These are phyloP conservation scores for Grosmannia clavigera DNA, from an alignment of 2,329 filamentous ascomycete species.

Conservation along the genomic window DNA sequence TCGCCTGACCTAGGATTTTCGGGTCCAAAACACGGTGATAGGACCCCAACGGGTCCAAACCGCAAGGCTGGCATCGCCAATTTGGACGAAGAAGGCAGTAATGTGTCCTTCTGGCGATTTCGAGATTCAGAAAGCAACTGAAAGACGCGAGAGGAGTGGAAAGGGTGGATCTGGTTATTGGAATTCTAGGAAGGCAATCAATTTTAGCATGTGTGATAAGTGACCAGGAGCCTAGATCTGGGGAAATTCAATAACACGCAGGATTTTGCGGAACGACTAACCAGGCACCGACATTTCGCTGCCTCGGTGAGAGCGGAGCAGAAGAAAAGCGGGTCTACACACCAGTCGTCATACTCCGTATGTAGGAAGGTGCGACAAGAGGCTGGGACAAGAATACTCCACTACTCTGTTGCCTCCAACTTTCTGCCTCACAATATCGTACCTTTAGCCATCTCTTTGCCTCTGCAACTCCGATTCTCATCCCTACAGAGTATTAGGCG, in stretches of 20 bases:
- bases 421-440: background rate
- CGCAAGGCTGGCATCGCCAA: background rate
- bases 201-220: background rate
- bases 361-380: slow-evolving; percentile 8
- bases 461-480: background rate
- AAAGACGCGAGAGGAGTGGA: background rate
- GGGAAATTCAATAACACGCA: background rate
- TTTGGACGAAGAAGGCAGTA: background rate
- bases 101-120: slow-evolving; percentile 7
- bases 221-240: background rate
- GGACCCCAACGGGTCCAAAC: background rate
- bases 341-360: slow-evolving; percentile 3
- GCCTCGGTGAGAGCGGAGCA: background rate
- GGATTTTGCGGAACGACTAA: background rate
- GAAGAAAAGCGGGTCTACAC: slow-evolving; percentile 6
- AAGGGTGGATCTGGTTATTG: background rate
- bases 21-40: background rate
- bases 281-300: background rate
- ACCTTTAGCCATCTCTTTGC: background rate
- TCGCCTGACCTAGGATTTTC: background rate
- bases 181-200: background rate
- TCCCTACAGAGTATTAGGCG: background rate
- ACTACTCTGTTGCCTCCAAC: slow-evolving; percentile 4
- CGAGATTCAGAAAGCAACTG: slow-evolving; percentile 6
- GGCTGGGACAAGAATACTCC: slow-evolving; percentile 6